Evolutionary conservation across 257 asterid species (phyloP).

Genomic region (Solanum clarkiae): DNA sequence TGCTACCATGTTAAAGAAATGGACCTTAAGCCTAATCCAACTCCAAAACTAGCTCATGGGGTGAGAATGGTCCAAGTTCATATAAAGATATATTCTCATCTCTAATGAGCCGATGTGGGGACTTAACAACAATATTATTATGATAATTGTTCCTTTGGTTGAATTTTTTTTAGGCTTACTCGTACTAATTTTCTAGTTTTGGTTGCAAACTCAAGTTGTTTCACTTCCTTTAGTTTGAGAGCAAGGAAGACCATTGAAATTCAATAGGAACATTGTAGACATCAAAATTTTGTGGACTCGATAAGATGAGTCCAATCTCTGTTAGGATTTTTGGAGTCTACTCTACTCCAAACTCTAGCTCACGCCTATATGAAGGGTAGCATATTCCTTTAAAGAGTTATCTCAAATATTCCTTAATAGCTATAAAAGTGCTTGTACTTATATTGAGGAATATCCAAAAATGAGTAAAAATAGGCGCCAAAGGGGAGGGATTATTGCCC

Average conservation of each 20-base stretch:
- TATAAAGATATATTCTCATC: neutral
- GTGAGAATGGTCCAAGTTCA: neutral
- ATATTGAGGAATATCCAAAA: neutral
- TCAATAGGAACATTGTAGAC: neutral
- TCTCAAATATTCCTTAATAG: too few relatives aligned
- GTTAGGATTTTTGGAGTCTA: too few relatives aligned
- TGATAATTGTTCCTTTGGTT: neutral
- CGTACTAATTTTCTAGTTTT: too few relatives aligned
- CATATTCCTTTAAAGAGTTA: too few relatives aligned
- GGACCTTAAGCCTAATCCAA: neutral
- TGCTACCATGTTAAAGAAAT: neutral
- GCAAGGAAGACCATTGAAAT: neutral
- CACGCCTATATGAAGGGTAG: too few relatives aligned
- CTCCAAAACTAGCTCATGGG: neutral
- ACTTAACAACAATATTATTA: too few relatives aligned
- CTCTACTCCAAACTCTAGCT: too few relatives aligned
- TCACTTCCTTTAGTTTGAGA: neutral
- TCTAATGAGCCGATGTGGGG: neutral
- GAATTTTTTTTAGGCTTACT: neutral
- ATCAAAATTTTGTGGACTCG: too few relatives aligned
- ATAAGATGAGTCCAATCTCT: too few relatives aligned
- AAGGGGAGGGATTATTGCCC: neutral
- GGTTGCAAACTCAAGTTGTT: neutral
- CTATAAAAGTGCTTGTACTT: neutral
- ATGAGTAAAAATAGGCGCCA: neutral